A percentile compares a stretch with the other conserved stretches of the same genome.
phyloP scores from a whole-genome alignment of 2,329 filamentous ascomycete genomes.

The Ustulina deusta region DNA sequence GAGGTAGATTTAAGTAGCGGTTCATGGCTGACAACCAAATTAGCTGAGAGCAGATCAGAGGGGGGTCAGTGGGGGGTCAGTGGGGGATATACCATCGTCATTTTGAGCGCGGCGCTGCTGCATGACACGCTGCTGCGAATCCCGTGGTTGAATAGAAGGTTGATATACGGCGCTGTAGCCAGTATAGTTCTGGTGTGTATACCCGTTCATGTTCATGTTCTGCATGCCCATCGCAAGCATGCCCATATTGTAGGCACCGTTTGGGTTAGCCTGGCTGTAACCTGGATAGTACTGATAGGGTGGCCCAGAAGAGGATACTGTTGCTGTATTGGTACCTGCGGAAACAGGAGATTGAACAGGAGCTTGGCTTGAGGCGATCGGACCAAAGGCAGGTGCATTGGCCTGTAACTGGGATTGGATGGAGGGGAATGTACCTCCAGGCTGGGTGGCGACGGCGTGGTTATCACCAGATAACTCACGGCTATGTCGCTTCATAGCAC shows the following conservation, averaged over 20 bases:
- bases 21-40: slow-evolving; percentile 67
- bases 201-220: slow-evolving; percentile 65
- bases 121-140: slow-evolving; percentile 81
- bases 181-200: slow-evolving; percentile 68
- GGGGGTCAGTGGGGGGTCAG: slow-evolving; percentile 39
- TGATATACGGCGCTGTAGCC: slow-evolving; percentile 67
- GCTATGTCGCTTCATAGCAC: slow-evolving; percentile 75
- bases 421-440: slow-evolving; percentile 63
- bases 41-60: slow-evolving; percentile 14
- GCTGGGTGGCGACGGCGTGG: slow-evolving; percentile 54
- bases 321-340: slow-evolving; percentile 32
- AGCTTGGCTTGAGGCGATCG: slow-evolving; percentile 60
- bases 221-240: slow-evolving; percentile 77
- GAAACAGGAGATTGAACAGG: slow-evolving; percentile 47
- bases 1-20: slow-evolving; percentile 83
- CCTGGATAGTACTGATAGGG: slow-evolving; percentile 43
- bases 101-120: slow-evolving; percentile 80
- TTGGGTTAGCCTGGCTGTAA: slow-evolving; percentile 50
- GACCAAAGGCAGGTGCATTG: slow-evolving; percentile 82
- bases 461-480: slow-evolving; percentile 74
- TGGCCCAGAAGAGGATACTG: slow-evolving; percentile 29
- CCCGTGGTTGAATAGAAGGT: slow-evolving; percentile 66
- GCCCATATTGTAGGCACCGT: slow-evolving; percentile 58
- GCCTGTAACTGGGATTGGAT: slow-evolving; percentile 82
- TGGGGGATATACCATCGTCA: slow-evolving; percentile 70